phyloP scores from a whole-genome alignment of 208 protist genomes.

The Leishmania tropica region DNA sequence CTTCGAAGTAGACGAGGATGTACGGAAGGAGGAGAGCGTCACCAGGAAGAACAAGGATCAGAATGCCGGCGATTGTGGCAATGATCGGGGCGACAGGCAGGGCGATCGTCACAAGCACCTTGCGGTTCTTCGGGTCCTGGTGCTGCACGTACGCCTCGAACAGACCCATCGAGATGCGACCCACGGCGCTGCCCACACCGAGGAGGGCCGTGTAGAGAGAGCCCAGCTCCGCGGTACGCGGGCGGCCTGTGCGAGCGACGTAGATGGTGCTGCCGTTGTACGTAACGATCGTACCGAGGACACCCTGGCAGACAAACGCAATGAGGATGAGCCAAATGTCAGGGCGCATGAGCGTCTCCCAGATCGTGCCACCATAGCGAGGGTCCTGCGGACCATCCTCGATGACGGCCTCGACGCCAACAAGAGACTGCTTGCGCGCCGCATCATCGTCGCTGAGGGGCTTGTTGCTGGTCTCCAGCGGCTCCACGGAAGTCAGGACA shows the following conservation, averaged over 20 bases:
- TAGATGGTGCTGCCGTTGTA: constrained; percentile 77
- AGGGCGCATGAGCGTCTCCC: constrained; percentile 29
- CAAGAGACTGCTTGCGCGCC: background rate
- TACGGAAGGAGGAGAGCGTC: constrained; percentile 64
- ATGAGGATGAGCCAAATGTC: constrained; percentile 66
- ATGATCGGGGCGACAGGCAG: constrained; percentile 54
- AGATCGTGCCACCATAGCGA: constrained; percentile 53
- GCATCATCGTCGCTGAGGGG: constrained; percentile 2
- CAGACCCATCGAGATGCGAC: constrained; percentile 57
- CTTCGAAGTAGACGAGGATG: constrained; percentile 73
- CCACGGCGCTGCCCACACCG: constrained; percentile 58
- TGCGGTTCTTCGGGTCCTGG: constrained; percentile 46
- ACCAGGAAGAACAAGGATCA: constrained; percentile 66
- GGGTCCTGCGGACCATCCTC: constrained; percentile 53
- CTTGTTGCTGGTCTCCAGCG: constrained; percentile 8
- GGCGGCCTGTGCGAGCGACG: constrained; percentile 52
- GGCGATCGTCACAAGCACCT: constrained; percentile 50
- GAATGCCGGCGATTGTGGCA: constrained; percentile 51
- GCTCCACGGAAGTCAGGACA: background rate
- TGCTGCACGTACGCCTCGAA: constrained; percentile 75
- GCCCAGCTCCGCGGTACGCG: constrained; percentile 36
- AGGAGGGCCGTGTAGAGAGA: constrained; percentile 73
- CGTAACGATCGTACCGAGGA: constrained; percentile 56
- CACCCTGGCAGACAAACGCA: constrained; percentile 55
- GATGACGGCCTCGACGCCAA: constrained; percentile 13